Percentiles rank a stretch among this genome's conserved stretches.
phyloP scores from a whole-genome alignment of 139 green algal genomes.

The Micractinium sp. region DNA sequence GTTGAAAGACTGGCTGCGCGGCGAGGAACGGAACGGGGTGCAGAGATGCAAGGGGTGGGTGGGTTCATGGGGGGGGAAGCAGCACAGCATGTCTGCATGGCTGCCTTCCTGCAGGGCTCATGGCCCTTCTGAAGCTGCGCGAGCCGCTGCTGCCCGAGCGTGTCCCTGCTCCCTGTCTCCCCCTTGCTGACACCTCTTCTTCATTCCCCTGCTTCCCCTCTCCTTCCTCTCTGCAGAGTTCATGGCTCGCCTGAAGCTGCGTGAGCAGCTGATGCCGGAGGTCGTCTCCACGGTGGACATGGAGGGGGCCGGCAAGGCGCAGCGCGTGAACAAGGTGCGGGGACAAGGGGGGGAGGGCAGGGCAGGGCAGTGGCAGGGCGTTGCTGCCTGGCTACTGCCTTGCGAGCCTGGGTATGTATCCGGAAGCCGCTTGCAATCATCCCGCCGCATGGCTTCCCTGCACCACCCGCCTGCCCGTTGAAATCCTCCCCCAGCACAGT shows the following conservation, averaged over 20 bases:
- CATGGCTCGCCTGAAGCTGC: constrained; percentile 93
- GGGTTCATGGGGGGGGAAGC: too few species aligned
- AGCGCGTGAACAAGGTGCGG: constrained; percentile 18
- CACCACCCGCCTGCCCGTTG: not conserved
- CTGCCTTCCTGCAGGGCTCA: constrained; percentile 72
- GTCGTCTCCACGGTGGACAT: constrained; percentile 59
- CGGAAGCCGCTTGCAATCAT: too few species aligned
- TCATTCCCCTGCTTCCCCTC: not conserved
- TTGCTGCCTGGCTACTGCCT: too few species aligned
- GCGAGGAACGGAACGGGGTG: too few species aligned
- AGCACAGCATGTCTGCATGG: too few species aligned
- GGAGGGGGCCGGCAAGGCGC: constrained; percentile 24
- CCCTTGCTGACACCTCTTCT: not conserved
- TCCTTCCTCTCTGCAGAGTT: constrained; percentile 56
- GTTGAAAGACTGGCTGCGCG: too few species aligned
- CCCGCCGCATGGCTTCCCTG: not conserved
- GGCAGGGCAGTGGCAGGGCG: too few species aligned
- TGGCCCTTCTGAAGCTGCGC: constrained; percentile 91
- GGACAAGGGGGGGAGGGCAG: too few species aligned
- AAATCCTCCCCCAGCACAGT: too few species aligned
- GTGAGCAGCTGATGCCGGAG: constrained; percentile 91
- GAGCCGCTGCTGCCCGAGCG: constrained; percentile 89
- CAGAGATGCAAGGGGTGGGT: too few species aligned
- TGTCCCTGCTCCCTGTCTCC: not conserved
- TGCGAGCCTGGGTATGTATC: too few species aligned